Base-by-base conservation (phyloP, 2,329 filamentous ascomycete species). In the Microcyclosporella mali region DNA sequence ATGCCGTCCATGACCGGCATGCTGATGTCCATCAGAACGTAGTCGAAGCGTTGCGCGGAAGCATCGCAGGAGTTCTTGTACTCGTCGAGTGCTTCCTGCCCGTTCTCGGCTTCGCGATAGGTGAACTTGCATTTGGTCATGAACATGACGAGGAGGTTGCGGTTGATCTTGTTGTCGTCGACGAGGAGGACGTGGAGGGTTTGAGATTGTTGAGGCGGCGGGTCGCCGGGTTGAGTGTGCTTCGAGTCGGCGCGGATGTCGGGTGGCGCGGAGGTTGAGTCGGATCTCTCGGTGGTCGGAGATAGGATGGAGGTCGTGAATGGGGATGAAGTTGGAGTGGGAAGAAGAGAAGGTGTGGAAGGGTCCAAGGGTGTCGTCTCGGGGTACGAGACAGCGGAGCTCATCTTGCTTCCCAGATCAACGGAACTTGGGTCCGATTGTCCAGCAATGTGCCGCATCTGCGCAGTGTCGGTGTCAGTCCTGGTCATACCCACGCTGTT, bases 21-120 rank as follows among this genome's bases (percentile, higher is more conserved):
- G n/a, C 44, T 49, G 14, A 65, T 58, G 32, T 64, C 73, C 71
- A 75, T 75, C 12, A 75, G 65, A 1, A 76, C 67, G 33, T 73
- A 51, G 16, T 53, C 43, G 19, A 53, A 53, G 11, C 32, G 30
- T 12, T 33, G 17, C 19, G 9, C 32, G 4, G 34, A 21, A 6
- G 3, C 8, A 6, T 6, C 15, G 9, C 34, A 43, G 15, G 41
- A 25, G 10, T 14, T 14, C 19, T 39, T 40, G 41, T 47, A 47
- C 25, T 42, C 28, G 21, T 48, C 56, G 1, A 75, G 63, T 2
- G 72, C 73, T 52, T 73, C 67, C 2, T 69, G 61, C 3, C 72
- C 73, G 49, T 75, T 67, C 25, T 58, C 55, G 2, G 71, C 72
- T 30, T 65, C 65, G 16, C 67, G 62, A 9, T 61, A 58, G 10